These are phyloP conservation scores for Gyrodon lividus DNA, from an alignment of 768 basidiomycete genomes.

Conservation along the genomic window DNA sequence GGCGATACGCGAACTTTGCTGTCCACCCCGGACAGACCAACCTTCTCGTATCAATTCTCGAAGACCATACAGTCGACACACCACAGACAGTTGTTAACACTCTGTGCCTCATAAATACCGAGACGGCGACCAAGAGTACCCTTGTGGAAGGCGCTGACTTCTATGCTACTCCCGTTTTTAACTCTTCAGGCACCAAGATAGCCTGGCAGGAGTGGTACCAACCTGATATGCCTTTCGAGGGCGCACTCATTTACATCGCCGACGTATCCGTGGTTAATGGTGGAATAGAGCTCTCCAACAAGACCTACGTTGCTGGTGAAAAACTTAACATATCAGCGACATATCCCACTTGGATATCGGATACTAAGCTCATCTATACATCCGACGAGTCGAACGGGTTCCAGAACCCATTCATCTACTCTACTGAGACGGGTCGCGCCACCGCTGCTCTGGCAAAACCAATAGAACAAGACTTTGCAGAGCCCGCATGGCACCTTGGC, in stretches of 20 bases:
- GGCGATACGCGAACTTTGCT: constrained; percentile 51
- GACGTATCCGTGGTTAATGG: constrained; percentile 26
- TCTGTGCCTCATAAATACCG: constrained; percentile 53
- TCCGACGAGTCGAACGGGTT: constrained; percentile 57
- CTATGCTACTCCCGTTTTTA: constrained; percentile 57
- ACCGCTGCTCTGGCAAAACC: constrained; percentile 16
- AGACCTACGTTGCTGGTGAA: constrained; percentile 48
- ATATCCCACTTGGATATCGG: constrained; percentile 38
- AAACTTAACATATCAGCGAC: constrained; percentile 36
- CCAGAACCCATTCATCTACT: constrained; percentile 43
- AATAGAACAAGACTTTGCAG: constrained; percentile 24
- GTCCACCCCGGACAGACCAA: constrained; percentile 50
- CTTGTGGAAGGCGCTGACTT: constrained; percentile 61
- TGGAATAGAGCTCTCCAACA: constrained; percentile 31
- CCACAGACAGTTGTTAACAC: constrained; percentile 47
- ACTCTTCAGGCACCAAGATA: constrained; percentile 51
- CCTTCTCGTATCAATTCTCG: constrained; percentile 56
- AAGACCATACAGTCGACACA: constrained; percentile 55
- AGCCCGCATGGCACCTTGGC: constrained; percentile 17
- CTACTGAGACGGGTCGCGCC: constrained; percentile 31
- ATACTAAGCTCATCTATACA: constrained; percentile 55
- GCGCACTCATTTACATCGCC: constrained; percentile 50
- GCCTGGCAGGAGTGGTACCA: constrained; percentile 65
- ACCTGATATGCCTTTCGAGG: constrained; percentile 70
- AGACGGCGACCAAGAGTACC: constrained; percentile 35